Conservation (phyloP, 192 early-diverging fungal species). For the Backusella liffmaniae region DNA sequence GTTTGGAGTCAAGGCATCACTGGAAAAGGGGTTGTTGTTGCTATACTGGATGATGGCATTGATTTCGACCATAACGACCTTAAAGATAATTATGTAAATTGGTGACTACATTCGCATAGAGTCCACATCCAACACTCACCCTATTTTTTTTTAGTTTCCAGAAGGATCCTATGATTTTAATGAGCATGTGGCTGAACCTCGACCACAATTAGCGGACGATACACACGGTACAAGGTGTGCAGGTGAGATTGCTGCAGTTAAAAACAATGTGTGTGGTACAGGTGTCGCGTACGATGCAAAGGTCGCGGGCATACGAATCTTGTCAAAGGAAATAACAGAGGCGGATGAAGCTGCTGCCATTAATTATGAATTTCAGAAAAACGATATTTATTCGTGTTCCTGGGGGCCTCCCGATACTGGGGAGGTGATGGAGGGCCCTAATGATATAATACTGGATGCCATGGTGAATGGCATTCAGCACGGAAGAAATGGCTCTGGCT, state of each 20-base stretch:
- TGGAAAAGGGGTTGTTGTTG: slow-evolving; percentile 83
- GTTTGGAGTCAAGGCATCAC: slow-evolving; percentile 91
- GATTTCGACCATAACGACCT: slow-evolving; percentile 86
- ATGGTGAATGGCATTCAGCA: slow-evolving; percentile 83
- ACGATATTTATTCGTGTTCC: slow-evolving; percentile 94
- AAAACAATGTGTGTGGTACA: slow-evolving; percentile 90
- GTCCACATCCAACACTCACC: not conserved
- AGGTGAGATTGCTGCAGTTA: slow-evolving; percentile 92
- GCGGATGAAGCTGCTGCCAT: slow-evolving; percentile 89
- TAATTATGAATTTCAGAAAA: slow-evolving; percentile 85
- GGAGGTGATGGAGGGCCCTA: slow-evolving; percentile 78
- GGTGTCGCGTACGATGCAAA: slow-evolving; percentile 89
- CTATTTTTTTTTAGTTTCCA: slow-evolving; percentile 48
- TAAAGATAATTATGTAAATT: slow-evolving; percentile 81
- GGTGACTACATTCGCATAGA: too few species aligned
- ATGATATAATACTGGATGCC: slow-evolving; percentile 76
- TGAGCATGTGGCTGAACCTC: slow-evolving; percentile 70
- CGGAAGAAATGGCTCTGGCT: slow-evolving; percentile 82
- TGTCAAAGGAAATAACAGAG: slow-evolving; percentile 88
- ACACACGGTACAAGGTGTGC: slow-evolving; percentile 97
- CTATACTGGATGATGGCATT: slow-evolving; percentile 94
- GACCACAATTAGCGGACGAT: slow-evolving; percentile 74
- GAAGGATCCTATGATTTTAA: slow-evolving; percentile 96
- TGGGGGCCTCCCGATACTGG: slow-evolving; percentile 97
- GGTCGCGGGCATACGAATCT: slow-evolving; percentile 86